These are phyloP conservation scores for Penicillium sp. DNA, from an alignment of 2,329 filamentous ascomycete genomes.

Conservation along the genomic window DNA sequence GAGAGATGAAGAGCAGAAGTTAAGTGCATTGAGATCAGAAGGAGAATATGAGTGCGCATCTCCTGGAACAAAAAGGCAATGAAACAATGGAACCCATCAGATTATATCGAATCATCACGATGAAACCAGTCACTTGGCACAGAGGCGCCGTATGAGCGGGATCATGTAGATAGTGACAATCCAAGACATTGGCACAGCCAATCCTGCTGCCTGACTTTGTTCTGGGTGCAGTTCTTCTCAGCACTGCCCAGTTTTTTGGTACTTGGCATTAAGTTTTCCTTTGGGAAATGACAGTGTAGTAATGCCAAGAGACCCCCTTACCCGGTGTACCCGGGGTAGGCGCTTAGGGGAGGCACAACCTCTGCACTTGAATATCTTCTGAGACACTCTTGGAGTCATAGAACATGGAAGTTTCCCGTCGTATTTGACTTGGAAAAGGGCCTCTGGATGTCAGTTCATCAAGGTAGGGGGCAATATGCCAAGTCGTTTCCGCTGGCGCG, in stretches of 20 bases:
- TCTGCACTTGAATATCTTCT: neutral
- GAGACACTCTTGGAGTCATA: too few species aligned
- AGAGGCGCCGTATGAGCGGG: neutral
- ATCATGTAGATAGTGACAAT: neutral
- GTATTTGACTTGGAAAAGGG: neutral
- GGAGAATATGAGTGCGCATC: neutral
- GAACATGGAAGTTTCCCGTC: too few species aligned
- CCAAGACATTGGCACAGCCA: constrained; percentile 8
- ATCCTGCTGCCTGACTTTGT: constrained; percentile 8
- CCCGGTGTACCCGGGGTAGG: constrained; percentile 3
- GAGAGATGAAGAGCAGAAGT: neutral
- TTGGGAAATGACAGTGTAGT: constrained; percentile 1
- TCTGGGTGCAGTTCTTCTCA: constrained; percentile 4
- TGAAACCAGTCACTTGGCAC: constrained; percentile 9
- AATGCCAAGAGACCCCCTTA: constrained; percentile 9
- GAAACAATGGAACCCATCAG: neutral
- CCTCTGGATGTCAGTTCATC: neutral
- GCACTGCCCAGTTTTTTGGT: constrained; percentile 5
- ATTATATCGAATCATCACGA: constrained; percentile 1
- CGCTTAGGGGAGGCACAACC: neutral
- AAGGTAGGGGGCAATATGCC: neutral
- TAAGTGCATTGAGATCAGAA: neutral
- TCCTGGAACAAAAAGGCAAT: neutral
- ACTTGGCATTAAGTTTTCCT: constrained; percentile 1
- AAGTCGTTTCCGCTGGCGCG: constrained; percentile 8